Evolutionary conservation across 441 rosid genomes (phyloP).

Genomic region (Erodium texanum): DNA sequence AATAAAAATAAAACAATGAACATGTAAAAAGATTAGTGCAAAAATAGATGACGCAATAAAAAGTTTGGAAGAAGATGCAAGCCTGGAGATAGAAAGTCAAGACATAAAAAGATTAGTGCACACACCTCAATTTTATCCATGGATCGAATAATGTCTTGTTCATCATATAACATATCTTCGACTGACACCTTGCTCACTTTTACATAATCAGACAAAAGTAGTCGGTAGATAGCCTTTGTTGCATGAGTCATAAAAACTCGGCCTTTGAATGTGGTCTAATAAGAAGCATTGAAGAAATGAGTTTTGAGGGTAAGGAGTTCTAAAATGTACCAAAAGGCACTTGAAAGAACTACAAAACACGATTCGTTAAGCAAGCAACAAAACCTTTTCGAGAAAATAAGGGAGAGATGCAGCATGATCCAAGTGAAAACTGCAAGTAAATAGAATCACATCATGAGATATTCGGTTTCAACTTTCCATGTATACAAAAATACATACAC

Average conservation of each 20-base stretch:
- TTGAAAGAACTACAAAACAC: not conserved
- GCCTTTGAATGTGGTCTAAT: slow-evolving; percentile 89
- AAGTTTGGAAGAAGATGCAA: not conserved
- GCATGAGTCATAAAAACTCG: slow-evolving; percentile 93
- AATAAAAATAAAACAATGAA: too few species aligned
- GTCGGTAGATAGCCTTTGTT: slow-evolving; percentile 77
- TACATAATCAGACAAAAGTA: slow-evolving; percentile 73
- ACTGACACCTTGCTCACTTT: slow-evolving; percentile 90
- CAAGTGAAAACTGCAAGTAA: slow-evolving; percentile 77
- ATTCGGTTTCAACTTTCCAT: too few species aligned
- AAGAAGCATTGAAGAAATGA: slow-evolving; percentile 9
- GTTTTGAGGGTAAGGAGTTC: slow-evolving; percentile 8
- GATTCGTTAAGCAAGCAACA: slow-evolving; percentile 15
- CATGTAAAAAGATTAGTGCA: too few species aligned
- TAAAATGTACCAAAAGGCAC: not conserved
- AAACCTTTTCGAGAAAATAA: slow-evolving; percentile 83
- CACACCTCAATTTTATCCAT: slow-evolving; percentile 90
- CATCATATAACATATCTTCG: slow-evolving; percentile 89
- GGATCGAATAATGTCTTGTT: slow-evolving; percentile 67
- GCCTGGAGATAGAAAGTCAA: not conserved
- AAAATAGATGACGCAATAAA: too few species aligned
- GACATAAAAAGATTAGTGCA: not conserved
- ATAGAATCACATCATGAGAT: not conserved
- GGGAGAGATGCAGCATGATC: slow-evolving; percentile 95
- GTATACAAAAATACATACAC: too few species aligned